Conservation (phyloP, 1,284 basidiomycete genomes). For the Rhodotorula sp. region DNA sequence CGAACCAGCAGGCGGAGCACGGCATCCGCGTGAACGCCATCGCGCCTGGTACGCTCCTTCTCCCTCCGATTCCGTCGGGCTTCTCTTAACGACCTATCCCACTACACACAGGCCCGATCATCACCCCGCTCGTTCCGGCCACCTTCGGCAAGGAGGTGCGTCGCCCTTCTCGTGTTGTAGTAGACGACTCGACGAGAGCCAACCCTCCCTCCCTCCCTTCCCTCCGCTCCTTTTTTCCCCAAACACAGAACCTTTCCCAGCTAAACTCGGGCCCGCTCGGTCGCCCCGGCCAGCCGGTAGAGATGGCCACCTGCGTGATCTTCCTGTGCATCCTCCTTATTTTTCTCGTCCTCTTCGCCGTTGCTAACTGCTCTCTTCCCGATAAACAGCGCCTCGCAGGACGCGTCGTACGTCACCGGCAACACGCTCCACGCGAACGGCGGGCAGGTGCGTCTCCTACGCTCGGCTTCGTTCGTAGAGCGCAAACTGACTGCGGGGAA, state of each 20-base stretch:
- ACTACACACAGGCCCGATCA: conserved; percentile 44
- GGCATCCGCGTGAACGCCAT: conserved; percentile 60
- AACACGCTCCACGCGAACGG: conserved; percentile 52
- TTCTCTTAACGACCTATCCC: background rate
- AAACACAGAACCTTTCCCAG: conserved; percentile 10
- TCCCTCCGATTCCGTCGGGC: background rate
- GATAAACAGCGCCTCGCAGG: conserved; percentile 52
- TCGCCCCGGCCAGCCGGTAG: conserved; percentile 61
- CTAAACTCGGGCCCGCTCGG: conserved; percentile 51
- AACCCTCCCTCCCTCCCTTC: background rate
- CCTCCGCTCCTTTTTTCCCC: background rate
- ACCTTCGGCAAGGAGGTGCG: conserved; percentile 15
- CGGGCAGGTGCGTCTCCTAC: conserved; percentile 35
- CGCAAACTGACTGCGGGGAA: background rate
- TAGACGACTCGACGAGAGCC: background rate
- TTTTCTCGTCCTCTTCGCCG: too few relatives aligned
- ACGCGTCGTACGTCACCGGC: conserved; percentile 60
- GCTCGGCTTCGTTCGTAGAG: background rate
- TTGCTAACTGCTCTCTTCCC: background rate
- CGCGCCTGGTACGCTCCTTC: conserved; percentile 57
- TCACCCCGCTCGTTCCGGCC: conserved; percentile 58
- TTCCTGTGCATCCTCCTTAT: conserved; percentile 51
- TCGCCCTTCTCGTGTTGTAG: background rate
- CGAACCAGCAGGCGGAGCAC: conserved; percentile 61
- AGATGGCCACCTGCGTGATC: conserved; percentile 61